Conservation (phyloP, 2,329 filamentous ascomycete genomes). For the Zymoseptoria ardabiliae region DNA sequence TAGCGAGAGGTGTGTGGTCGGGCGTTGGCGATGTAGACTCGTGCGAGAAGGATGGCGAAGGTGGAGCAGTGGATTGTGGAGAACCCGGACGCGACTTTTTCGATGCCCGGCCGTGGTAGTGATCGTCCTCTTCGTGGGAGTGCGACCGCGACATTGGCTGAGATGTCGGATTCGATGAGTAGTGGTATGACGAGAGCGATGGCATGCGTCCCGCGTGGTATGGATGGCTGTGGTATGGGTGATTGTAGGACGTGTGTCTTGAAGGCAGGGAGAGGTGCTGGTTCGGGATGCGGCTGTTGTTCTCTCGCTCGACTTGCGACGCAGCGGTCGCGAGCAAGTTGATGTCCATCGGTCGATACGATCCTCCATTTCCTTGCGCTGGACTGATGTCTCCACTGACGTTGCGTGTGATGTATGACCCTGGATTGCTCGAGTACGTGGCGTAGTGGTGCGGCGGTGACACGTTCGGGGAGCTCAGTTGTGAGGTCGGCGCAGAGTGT, state of each 20-base stretch:
- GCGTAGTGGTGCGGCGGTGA: conserved; percentile 86
- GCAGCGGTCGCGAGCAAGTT: conserved; percentile 63
- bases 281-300: conserved; percentile 38
- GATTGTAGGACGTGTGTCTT: conserved; percentile 23
- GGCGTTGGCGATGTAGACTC: conserved; percentile 92
- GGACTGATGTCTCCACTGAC: conserved; percentile 40
- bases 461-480: conserved; percentile 86
- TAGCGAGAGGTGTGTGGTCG: conserved; percentile 96
- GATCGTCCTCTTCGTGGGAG: conserved; percentile 76
- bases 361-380: conserved; percentile 31
- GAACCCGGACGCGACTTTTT: conserved; percentile 92
- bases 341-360: conserved; percentile 51
- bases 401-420: conserved; percentile 53
- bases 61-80: conserved; percentile 89
- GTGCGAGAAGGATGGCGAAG: conserved; percentile 92
- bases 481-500: conserved; percentile 79
- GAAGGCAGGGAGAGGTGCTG: conserved; percentile 30
- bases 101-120: conserved; percentile 64
- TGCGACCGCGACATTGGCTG: conserved; percentile 89
- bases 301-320: conserved; percentile 59
- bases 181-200: conserved; percentile 68
- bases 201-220: conserved; percentile 58
- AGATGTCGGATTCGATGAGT: conserved; percentile 40
- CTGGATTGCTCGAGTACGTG: conserved; percentile 51
- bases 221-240: conserved; percentile 42